Conservation (phyloP, 371 early-diverging fungal species). For the Batrachochytrium dendrobatidis region DNA sequence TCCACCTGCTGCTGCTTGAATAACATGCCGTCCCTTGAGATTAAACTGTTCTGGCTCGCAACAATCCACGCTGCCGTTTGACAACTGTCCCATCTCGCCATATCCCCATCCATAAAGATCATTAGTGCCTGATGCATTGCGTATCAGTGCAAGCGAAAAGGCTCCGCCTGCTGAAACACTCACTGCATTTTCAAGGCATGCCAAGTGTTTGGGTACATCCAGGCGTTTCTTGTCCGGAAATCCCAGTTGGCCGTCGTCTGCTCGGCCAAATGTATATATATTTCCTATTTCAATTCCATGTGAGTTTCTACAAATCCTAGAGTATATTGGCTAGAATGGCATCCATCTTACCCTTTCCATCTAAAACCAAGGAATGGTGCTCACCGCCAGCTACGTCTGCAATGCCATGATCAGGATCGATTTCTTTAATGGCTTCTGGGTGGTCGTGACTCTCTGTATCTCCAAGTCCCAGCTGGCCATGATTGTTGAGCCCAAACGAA, state of each 20-base stretch:
- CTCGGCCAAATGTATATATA: slow-evolving; percentile 77
- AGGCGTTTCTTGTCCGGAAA: slow-evolving; percentile 9
- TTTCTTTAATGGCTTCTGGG: slow-evolving; percentile 37
- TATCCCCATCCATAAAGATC: slow-evolving; percentile 42
- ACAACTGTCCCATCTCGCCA: slow-evolving; percentile 41
- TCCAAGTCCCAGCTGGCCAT: slow-evolving; percentile 79
- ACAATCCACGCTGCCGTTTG: slow-evolving; percentile 29
- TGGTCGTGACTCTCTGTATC: slow-evolving; percentile 28
- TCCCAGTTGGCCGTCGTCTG: slow-evolving; percentile 36
- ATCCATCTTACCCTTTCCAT: slow-evolving; percentile 54
- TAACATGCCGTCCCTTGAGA: slow-evolving; percentile 35
- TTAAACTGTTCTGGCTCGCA: slow-evolving; percentile 22
- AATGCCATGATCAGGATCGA: slow-evolving; percentile 22
- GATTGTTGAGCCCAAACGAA: slow-evolving; percentile 94
- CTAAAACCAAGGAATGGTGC: slow-evolving; percentile 77
- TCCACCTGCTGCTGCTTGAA: slow-evolving; percentile 31
- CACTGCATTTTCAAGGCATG: slow-evolving; percentile 9
- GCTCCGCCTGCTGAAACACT: slow-evolving; percentile 12
- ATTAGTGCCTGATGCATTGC: not conserved
- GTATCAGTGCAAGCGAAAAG: slow-evolving; percentile 23
- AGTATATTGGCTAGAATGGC: no score
- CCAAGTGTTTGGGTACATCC: slow-evolving; percentile 13
- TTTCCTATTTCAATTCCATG: slow-evolving; percentile 32
- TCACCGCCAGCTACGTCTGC: slow-evolving; percentile 75
- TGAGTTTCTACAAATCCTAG: not conserved